Evolutionary conservation across 164 flowering plant species (phyloP), one percentile per base, ranked within the genome.

Genomic region (Houttuynia cordata): DNA sequence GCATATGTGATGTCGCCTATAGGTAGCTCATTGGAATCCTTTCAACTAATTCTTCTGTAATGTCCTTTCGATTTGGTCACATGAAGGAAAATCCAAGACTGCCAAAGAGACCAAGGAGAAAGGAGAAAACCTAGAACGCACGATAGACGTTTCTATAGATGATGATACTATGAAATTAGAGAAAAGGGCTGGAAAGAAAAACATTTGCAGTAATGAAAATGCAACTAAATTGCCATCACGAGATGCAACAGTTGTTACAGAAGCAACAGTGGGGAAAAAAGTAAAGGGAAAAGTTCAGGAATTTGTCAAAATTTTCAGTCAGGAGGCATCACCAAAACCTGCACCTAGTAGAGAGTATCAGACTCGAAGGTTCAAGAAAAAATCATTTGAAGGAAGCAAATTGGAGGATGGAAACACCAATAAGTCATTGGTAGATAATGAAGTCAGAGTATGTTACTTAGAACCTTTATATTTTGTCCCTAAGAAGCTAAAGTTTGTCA

Each of bases 301-400:
- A 20, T 87, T 89, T 61, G 81, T 84, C 49, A 81, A 86, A 65
- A 78, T 83, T 12, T 84, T 90, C 78, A 83, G 75, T 75, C 87
- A 82, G 62, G 90, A 88, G 62, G 45, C 72, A 69, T 58, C 77
- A 66, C 49, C 71, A 37, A 79, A 80, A 51, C 50, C 79, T 1
- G 53, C 51, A 55, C 21, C 30, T 39, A 58, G 68, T 60, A 30
- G 12, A 58, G 68, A 60, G 14, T 56, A 62, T 67, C 68, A 39
- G 57, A 72, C 66, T 64, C 70, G 58, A 65, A 49, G 61, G 1
- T 24, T 45, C 59, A 56, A 67, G 58, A 24, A 42, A 80, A 68
- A 63, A 62, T 54, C 61, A 37, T 62, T 53, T 58, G 59, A 53
- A 7, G 70, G 69, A 34, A 72, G 53, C 49, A 64, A 68, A 23